Conservation (phyloP, 768 basidiomycete species). For the Melanogaster broomeanus region DNA sequence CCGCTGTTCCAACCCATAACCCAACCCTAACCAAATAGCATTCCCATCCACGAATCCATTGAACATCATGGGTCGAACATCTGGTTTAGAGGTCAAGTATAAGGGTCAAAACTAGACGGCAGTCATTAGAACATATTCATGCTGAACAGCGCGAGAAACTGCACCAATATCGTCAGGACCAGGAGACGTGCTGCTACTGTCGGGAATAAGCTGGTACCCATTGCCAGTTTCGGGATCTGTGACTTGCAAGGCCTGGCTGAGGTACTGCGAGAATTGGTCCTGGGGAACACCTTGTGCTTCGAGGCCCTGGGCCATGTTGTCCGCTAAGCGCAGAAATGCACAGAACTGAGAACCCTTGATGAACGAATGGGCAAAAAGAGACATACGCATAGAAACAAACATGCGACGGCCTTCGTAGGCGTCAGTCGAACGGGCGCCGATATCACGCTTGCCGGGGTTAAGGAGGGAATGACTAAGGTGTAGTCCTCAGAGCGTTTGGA, state of each 20-base stretch:
- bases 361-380: not conserved
- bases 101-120: not conserved
- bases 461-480: not conserved
- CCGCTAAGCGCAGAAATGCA: not conserved
- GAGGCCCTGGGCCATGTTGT: not conserved
- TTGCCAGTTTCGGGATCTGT: not conserved
- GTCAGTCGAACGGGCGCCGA: not conserved
- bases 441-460: not conserved
- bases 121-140: not conserved
- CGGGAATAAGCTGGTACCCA: not conserved
- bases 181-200: not conserved
- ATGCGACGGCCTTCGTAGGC: not conserved
- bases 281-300: not conserved
- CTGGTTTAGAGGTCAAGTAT: not conserved
- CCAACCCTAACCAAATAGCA: too few relatives aligned
- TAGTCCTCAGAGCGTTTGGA: conserved; percentile 1
- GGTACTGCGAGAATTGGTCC: not conserved
- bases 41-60: too few relatives aligned
- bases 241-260: not conserved
- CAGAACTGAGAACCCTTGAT: not conserved
- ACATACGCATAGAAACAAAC: not conserved
- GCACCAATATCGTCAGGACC: not conserved
- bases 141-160: not conserved
- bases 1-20: too few relatives aligned
- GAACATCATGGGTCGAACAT: too few relatives aligned